A percentile compares a stretch with the other conserved stretches of the same genome.
Conservation (phyloP, 306 rosid genomes). For the Sicyos edulis region DNA sequence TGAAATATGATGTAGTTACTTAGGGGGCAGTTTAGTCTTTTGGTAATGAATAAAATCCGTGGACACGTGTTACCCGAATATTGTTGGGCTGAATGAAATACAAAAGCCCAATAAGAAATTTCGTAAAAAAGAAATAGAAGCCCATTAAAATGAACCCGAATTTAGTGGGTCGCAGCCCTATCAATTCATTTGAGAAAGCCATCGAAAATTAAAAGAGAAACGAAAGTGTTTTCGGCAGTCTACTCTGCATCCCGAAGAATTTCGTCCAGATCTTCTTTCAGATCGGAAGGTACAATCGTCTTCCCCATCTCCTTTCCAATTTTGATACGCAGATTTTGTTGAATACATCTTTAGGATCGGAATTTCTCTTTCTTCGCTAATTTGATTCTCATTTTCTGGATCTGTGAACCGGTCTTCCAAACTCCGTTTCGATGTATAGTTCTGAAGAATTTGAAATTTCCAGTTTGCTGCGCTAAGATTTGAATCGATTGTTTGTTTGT, state of each 20-base stretch:
- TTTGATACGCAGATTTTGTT: not conserved
- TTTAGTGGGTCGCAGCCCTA: not conserved
- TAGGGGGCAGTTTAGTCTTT: too few relatives aligned
- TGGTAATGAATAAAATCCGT: too few relatives aligned
- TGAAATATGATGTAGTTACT: too few relatives aligned
- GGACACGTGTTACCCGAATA: too few relatives aligned
- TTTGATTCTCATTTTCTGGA: not conserved
- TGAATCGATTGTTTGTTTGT: not conserved
- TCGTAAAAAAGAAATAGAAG: too few relatives aligned
- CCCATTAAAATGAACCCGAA: not conserved
- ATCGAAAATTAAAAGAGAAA: not conserved
- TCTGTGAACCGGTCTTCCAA: not conserved
- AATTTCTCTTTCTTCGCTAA: not conserved
- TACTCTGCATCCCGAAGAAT: constrained; percentile 7
- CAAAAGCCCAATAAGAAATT: not conserved
- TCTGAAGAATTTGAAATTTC: not conserved
- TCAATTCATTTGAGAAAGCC: not conserved
- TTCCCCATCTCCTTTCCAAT: not conserved
- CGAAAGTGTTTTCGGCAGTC: not conserved
- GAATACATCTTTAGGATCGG: not conserved
- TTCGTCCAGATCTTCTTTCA: constrained; percentile 14
- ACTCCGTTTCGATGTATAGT: not conserved
- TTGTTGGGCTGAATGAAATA: not conserved
- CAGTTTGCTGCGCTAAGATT: not conserved
- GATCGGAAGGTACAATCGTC: constrained; percentile 14